Base-by-base conservation (phyloP, 257 asterid genomes). In the Fraxinus anomala region DNA sequence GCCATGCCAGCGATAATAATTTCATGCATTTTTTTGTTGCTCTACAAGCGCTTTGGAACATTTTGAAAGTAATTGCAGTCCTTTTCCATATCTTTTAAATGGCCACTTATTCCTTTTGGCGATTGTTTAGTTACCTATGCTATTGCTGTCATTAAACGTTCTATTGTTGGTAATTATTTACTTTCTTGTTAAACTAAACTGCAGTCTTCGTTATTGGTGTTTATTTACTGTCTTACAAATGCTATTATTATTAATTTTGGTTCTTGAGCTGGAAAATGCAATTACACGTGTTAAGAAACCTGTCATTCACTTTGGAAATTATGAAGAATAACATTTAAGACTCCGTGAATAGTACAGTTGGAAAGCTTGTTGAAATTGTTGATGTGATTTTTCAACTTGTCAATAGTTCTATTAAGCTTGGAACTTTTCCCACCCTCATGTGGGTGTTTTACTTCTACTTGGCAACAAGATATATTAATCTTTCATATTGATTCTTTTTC, bases 401-500 rank as follows among this genome's bases (percentile, higher is more conserved):
- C 34, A 42, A 31, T 1, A 34, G 71, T 68, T 79, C 59, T 51
- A 51, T 37, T 75, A 31, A 42, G 68, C 71, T 33, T 10, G 37
- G 49, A 34, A 34, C 63, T 42, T 59, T 63, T 61, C 37, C 63
- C 17, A 44, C 31, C 36, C 72, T 28, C 6, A 12, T 17, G 34
- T 59, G 10, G 56, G 69, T 68, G 33, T 47, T 39, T 40, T 30
- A 77, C 73, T 63, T 65, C 72, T 67, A 19, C 6, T 16, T 24
- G 33, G 4, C 17, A 7, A 33, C 71, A 73, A 51, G 70, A 70
- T 42, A 23, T 33, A 68, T n/a, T 42, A 70, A 31, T 76, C 73
- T 76, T 69, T 68, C 24, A 74, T 61, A 28, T 28, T 49, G 70
- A 74, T 73, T 59, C 70, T 14, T 44, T 40, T 21, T 67, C n/a